Conservation (phyloP, 2,329 filamentous ascomycete species). For the Talaromyces sp. region DNA sequence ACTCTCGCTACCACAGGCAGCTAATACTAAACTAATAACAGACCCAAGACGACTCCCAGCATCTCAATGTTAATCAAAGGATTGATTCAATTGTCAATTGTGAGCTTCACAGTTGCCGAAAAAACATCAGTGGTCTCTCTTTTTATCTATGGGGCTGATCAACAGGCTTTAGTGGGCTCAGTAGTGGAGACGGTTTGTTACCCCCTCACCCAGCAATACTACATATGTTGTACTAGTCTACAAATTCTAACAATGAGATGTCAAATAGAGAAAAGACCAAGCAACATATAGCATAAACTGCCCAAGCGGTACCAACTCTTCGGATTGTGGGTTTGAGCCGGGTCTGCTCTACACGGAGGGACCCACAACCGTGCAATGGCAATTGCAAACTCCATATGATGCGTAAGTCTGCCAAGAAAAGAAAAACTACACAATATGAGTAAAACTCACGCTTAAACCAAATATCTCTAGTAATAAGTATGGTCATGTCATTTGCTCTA, state of each 20-base stretch:
- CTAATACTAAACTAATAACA: too few relatives aligned
- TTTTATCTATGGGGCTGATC: conserved; percentile 25
- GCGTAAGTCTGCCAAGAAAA: background rate
- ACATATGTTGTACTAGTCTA: too few relatives aligned
- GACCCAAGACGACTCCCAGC: background rate
- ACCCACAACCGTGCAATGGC: conserved; percentile 12
- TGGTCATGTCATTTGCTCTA: conserved; percentile 17
- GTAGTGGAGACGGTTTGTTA: conserved; percentile 25
- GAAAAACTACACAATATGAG: background rate
- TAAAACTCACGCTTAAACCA: background rate
- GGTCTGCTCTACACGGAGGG: conserved; percentile 25
- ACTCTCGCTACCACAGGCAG: too few relatives aligned
- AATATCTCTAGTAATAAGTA: conserved; percentile 3
- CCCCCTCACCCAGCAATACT: conserved; percentile 9
- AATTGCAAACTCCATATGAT: background rate
- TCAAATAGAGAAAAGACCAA: background rate
- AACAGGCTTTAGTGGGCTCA: conserved; percentile 26
- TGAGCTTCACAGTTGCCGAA: background rate
- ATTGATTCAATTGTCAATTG: background rate
- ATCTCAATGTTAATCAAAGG: background rate
- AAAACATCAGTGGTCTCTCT: conserved; percentile 23
- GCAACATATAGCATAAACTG: background rate
- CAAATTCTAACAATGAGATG: background rate
- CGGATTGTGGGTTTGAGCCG: conserved; percentile 28
- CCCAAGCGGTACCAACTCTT: conserved; percentile 20